Percentiles rank a stretch among this genome's conserved stretches.
Evolutionary conservation across 163 green algal species (phyloP).

Genomic region (Dunaliella salina): DNA sequence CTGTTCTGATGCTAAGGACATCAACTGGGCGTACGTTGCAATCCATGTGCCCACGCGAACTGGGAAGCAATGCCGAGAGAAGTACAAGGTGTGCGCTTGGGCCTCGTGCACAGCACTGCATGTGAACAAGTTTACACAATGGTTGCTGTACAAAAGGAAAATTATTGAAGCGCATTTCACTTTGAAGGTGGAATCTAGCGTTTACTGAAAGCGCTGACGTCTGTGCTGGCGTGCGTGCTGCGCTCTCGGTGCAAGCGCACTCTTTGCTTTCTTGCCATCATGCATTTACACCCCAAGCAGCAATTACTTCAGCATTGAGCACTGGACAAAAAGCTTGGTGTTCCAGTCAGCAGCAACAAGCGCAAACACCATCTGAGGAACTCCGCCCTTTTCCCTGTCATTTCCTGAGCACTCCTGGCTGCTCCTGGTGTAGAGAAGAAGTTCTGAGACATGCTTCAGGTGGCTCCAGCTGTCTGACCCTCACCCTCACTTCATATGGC

Average conservation of each 20-base stretch:
- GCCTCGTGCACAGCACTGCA: neutral
- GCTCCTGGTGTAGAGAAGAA: neutral
- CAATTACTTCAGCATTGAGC: no score
- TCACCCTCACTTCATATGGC: neutral
- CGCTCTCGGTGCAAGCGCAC: no score
- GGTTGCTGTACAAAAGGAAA: neutral
- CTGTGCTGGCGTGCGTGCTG: no score
- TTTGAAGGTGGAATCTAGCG: no score
- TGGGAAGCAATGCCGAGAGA: constrained; percentile 46
- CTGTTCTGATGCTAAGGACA: neutral
- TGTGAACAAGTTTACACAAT: neutral
- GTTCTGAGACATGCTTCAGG: neutral
- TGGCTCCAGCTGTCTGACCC: neutral
- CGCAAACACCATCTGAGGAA: no score
- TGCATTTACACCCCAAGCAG: no score
- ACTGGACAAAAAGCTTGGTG: no score
- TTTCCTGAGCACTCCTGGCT: neutral
- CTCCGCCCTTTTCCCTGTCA: neutral
- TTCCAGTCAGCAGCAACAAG: no score
- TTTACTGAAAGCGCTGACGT: no score
- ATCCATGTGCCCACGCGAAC: constrained; percentile 28
- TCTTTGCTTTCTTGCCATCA: no score
- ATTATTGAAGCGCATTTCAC: no score
- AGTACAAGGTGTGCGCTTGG: constrained; percentile 23
- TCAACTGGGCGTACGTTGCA: constrained; percentile 35